phyloP scores from a whole-genome alignment of 257 asterid species.

The Solanum gracilifrons region DNA sequence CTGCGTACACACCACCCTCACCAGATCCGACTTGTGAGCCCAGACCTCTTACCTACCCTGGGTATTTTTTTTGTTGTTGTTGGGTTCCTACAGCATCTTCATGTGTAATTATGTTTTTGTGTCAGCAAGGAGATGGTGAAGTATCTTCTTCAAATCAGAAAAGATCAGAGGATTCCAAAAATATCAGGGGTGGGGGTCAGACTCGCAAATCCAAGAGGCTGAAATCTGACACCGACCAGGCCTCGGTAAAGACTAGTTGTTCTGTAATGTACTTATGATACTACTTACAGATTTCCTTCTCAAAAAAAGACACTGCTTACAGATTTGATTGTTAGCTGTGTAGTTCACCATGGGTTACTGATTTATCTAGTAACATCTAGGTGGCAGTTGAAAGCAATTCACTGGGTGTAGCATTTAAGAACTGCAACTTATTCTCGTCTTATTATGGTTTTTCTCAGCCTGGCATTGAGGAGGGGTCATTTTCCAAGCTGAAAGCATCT shows the following conservation, averaged over 20 bases:
- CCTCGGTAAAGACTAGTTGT: conserved; percentile 1
- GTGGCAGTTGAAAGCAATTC: not conserved
- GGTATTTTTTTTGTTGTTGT: not conserved
- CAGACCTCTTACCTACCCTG: not conserved
- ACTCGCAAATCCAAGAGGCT: not conserved
- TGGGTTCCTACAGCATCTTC: not conserved
- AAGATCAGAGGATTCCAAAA: not conserved
- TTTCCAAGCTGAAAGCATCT: not conserved
- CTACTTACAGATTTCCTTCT: not conserved
- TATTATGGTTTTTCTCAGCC: not conserved
- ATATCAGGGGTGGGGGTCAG: not conserved
- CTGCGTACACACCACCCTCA: not conserved
- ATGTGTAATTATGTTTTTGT: not conserved
- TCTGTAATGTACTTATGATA: not conserved
- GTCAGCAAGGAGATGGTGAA: not conserved
- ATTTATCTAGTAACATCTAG: not conserved
- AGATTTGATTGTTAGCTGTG: not conserved
- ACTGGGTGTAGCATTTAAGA: not conserved
- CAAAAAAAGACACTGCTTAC: not conserved
- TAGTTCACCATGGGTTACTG: not conserved
- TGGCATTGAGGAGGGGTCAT: not conserved
- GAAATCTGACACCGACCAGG: not conserved
- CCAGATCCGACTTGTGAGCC: not conserved
- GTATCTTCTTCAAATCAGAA: conserved; percentile 4
- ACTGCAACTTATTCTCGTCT: not conserved